A percentile compares a stretch with the other conserved stretches of the same genome.
Evolutionary conservation across 2,329 filamentous ascomycete genomes (phyloP).

Genomic region (Ophiosphaerella korrae): DNA sequence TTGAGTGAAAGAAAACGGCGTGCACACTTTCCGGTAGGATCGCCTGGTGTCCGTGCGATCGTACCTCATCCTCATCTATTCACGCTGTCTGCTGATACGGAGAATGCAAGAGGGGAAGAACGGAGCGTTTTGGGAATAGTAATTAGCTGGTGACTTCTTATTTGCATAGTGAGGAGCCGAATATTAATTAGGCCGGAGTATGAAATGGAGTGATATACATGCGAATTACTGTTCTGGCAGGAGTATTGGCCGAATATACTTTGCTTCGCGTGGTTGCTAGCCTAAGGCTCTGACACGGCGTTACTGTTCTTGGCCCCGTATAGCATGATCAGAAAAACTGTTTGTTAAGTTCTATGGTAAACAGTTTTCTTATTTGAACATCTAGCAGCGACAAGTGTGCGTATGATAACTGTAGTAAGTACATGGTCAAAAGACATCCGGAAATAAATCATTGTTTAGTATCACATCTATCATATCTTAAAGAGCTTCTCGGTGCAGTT

Average conservation of each 20-base stretch:
- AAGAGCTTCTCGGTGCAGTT: no score
- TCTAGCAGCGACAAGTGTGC: no score
- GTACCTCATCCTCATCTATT: background rate
- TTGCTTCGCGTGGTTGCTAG: background rate
- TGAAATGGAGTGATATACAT: slow-evolving; percentile 6
- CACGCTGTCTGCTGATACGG: slow-evolving; percentile 8
- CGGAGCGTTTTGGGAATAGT: slow-evolving; percentile 15
- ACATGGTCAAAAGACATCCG: no score
- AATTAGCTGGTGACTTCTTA: background rate
- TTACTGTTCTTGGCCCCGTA: no score
- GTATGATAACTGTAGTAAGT: no score
- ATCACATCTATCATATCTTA: no score
- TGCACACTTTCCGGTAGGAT: background rate
- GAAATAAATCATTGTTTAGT: no score
- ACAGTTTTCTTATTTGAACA: no score
- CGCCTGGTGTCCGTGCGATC: background rate
- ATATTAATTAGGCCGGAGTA: background rate
- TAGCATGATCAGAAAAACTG: no score
- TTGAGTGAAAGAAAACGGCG: no score
- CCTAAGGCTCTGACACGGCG: background rate
- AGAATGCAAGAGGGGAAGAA: slow-evolving; percentile 20
- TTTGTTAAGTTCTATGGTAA: no score
- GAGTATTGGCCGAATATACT: background rate
- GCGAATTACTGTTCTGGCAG: slow-evolving; percentile 2
- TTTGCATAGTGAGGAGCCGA: background rate